Base-by-base conservation (phyloP, 148 eudicot species). In the Arbutus unedo region DNA sequence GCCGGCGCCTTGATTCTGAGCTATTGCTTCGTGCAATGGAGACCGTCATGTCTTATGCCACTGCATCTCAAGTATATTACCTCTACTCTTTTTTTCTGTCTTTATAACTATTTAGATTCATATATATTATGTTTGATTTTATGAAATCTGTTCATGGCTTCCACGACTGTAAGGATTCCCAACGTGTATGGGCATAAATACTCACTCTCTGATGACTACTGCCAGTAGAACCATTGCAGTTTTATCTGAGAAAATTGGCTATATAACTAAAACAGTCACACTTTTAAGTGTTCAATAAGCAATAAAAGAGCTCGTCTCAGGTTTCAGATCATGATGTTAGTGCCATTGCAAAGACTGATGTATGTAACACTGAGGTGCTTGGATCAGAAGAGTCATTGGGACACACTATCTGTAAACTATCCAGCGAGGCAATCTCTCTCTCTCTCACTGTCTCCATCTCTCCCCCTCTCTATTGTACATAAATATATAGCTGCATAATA, bases 1-100 rank as follows among this genome's bases (percentile, higher is more conserved):
- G 88, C 15, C 86, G 85, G 47, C 81, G 47, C 1, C 84, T 91
- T 67, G 93, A 94, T 79, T 82, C 91, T 44, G 87, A 87, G 85
- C 74, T 87, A 73, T 76, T 92, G 86, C 93, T 94, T 79, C 89
- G 82, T 54, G 90, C 88, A 49, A 83, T 88, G 49, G 93, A 92
- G 82, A 80, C 73, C 56, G 85, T 88, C 87, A 85, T 92, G 88
- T 71, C 49, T 74, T 79, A 82, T 43, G 81, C 92, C 48, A 70
- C 85, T 76, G 48, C 76, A 56, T 64, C 88, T 72, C 81, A 90
- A 60, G 91, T 87, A 82, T 23, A 82, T 23, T 56, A 73, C 45
- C 73, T 76, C 71, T 9, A 44, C 19, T 47, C 55, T 50, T 19
- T n/a, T n/a, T 7, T 15, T 55, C 45, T 60, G 45, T 50, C 38